Evolutionary conservation across 306 rosid genomes (phyloP), one percentile per base, ranked within the genome.

Genomic region (Chamaecrista fasciculata): DNA sequence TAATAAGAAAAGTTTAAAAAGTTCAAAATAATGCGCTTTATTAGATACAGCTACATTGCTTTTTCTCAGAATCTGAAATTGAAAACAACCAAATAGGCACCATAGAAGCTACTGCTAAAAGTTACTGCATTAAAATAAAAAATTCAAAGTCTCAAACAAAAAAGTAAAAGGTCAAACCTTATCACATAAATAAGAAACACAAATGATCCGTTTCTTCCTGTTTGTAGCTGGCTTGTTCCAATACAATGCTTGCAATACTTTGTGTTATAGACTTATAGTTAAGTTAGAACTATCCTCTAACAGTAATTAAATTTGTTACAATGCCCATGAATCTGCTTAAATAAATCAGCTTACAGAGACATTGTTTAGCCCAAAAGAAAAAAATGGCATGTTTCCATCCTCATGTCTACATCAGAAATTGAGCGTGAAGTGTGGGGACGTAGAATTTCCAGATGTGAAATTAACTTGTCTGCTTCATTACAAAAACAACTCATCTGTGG

Each of bases 381-480:
- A 11, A 46, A 19, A n/a, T 46, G 52, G 39, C 6, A 12, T 14
- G 25, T 2, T 37, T 24, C 34, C 53, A 50, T 33, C 53, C 23
- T 9, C 42, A 74, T 7, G 23, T 24, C 58, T n/a, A 33, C 15
- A 31, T 31, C 6, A 26, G 34, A 74, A 79, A 36, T 23, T 43
- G 18, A 49, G 18, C 15, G 25, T 7, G 23, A 59, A 49, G 25
- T 12, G 11, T 11, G 20, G 50, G 26, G 60, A 36, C 0, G 12
- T 9, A 20, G 55, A 39, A 52, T 23, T 28, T 62, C 6, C 29
- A 23, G 44, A 57, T 11, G 42, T 52, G 59, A 18, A 49, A 40
- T 29, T 48, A 26, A 8, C 64, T 34, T 66, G 21, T 55, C 55
- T 57, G 40, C 67, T 50, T 72, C 62, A 60, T n/a, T 4, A 4